Evolutionary conservation across 352 stramenopile species (phyloP), one percentile per base, ranked within the genome.

Genomic region (Pythium diclinum): DNA sequence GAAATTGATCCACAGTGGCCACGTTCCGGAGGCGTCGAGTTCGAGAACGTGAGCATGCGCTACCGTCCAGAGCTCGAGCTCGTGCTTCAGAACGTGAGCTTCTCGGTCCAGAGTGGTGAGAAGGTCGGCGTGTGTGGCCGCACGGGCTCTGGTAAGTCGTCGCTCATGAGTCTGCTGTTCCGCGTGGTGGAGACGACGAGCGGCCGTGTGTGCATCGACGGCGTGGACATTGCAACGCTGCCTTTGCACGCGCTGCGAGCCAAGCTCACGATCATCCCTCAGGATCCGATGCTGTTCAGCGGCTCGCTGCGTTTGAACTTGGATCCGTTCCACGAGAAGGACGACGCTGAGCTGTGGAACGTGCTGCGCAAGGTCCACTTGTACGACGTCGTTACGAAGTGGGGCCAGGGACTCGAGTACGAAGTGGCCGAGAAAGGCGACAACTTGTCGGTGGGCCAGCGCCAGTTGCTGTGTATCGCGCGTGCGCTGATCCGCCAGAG

Each of bases 381-480:
- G 55, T 71, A 62, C 30, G 72, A 89, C 6, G 62, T 42, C 16
- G 64, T 78, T 0, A 16, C 34, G 13, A 47, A 59, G 32, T 73
- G 74, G 53, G 59, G 65, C 13, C 36, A 52, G 2, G 61, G 53
- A n/a, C 77, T 98, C 14, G 87, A 97, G 59, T 82, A 87, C 42
- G 60, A 84, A 52, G 83, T 98, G 3, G 70, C 85, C 3, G 91
- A 98, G 63, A 84, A 83, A 14, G 96, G 96, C n/a, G 72, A 61
- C 8, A 98, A 98, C 70, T 90, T 96, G 19, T 88, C 65, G 61
- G 84, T 96, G 34, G 96, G 96, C 3, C 85, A 98, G 72, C 71
- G 93, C 2, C 94, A 98, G 72, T 69, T 98, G 13, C 62, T 98
- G 4, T 97, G 90, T 63, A 80, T 99, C 49, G 96, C 80, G 28